A percentile compares a stretch with the other conserved stretches of the same genome.
Conservation (phyloP, 2,329 filamentous ascomycete genomes). For the Geosmithia putterillii region DNA sequence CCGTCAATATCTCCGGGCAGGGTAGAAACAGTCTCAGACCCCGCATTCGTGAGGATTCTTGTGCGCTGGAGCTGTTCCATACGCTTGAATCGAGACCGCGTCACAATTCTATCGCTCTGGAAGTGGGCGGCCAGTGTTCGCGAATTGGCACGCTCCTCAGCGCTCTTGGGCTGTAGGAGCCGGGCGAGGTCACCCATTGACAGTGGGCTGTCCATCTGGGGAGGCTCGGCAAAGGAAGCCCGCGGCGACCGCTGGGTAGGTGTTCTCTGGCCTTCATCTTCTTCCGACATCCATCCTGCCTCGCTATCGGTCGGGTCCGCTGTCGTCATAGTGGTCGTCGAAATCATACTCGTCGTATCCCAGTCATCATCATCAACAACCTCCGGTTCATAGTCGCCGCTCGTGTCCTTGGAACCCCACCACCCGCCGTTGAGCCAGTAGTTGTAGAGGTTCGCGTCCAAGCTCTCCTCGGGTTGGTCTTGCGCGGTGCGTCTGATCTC, state of each 20-base stretch:
- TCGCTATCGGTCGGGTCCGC: constrained; percentile 19
- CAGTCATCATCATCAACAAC: constrained; percentile 41
- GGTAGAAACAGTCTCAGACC: not conserved
- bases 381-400: constrained; percentile 60
- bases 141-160: constrained; percentile 71
- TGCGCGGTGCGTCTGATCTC: constrained; percentile 53
- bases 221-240: constrained; percentile 37
- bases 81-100: constrained; percentile 63
- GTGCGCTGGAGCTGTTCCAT: constrained; percentile 57
- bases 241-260: constrained; percentile 55
- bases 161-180: constrained; percentile 67
- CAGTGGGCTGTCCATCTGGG: constrained; percentile 49
- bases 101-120: constrained; percentile 58
- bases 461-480: constrained; percentile 43
- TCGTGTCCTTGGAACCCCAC: constrained; percentile 73
- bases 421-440: constrained; percentile 79
- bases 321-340: constrained; percentile 26
- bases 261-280: constrained; percentile 47
- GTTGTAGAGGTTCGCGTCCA: constrained; percentile 65
- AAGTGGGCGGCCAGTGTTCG: constrained; percentile 72
- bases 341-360: constrained; percentile 74
- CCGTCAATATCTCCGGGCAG: not conserved
- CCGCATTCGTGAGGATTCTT: constrained; percentile 36
- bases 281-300: constrained; percentile 32
- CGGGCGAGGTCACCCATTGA: constrained; percentile 59